Evolutionary conservation across 176 grass and related monocot species (phyloP), one percentile per base, ranked within the genome.

Genomic region (Dactylis glomerata): DNA sequence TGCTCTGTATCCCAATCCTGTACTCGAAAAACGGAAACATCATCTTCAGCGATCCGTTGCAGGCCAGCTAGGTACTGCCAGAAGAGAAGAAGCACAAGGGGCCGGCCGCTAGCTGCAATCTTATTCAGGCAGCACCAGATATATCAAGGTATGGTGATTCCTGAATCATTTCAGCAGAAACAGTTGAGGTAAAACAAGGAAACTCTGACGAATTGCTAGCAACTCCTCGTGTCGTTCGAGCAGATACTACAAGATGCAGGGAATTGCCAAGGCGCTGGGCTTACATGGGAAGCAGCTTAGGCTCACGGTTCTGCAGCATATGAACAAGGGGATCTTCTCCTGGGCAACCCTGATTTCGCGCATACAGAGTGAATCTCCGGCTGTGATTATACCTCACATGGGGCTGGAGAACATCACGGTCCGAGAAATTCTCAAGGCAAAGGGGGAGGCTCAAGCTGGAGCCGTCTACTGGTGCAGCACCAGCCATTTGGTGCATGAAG

Each of bases 361-460:
- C 27, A 93, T 95, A 49, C 91, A 92, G 4, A 86, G 82, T 42
- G 91, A 90, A 27, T 78, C 73, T 62, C 84, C 89, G 26, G 78
- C 84, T 15, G 55, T 87, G 41, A 85, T 68, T 3, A 89, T 95
- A 87, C 89, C 96, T 58, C 89, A 92, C 51, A 94, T 92, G 47
- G 96, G 93, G 56, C 74, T 98, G 66, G 96, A 98, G 75, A 98
- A 95, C 83, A 95, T 90, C 14, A 94, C 89, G 14, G 93, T 98
- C 71, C 76, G 83, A 6, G 89, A 98, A 44, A 76, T 98, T 61
- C 82, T 98, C 2, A 93, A 89, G 79, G 80, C 86, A 3, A 98
- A 95, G 28, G 96, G 96, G 24, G 91, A 91, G 75, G 52, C 89
- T 30, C 75, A 94, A 49, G 75, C 87, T 20, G 69, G 88, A 83